Conservation (phyloP, 179 eudicot genomes). For the Spinacia oleracea region DNA sequence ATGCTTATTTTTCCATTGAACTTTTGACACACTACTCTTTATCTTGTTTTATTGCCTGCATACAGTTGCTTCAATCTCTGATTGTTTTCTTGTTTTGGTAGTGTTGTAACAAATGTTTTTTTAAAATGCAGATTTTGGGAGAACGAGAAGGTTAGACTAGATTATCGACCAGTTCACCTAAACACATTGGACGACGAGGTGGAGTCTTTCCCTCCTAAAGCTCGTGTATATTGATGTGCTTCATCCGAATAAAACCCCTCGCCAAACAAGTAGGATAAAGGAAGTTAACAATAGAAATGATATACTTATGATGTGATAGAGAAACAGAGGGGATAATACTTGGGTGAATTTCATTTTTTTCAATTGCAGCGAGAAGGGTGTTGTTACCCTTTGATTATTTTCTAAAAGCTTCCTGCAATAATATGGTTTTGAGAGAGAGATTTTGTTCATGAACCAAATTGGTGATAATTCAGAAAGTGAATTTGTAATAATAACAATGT, state of each 20-base stretch:
- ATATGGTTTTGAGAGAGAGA: slow-evolving; percentile 18
- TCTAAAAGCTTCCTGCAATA: slow-evolving; percentile 25
- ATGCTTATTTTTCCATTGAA: too few relatives aligned
- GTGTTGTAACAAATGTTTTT: too few relatives aligned
- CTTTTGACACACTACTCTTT: too few relatives aligned
- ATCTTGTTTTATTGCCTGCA: neutral
- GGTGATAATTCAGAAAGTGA: slow-evolving; percentile 7
- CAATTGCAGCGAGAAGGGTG: slow-evolving; percentile 20
- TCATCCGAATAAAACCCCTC: slow-evolving; percentile 1
- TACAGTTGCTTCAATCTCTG: neutral
- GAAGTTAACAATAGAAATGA: slow-evolving; percentile 15
- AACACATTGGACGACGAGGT: slow-evolving; percentile 86
- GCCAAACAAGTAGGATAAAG: slow-evolving; percentile 3
- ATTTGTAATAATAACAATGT: slow-evolving; percentile 26
- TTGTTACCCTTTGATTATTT: slow-evolving; percentile 22
- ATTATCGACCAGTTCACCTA: slow-evolving; percentile 92
- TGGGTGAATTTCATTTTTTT: slow-evolving; percentile 20
- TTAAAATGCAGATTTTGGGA: slow-evolving; percentile 75
- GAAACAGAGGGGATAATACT: neutral
- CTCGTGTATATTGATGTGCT: slow-evolving; percentile 72
- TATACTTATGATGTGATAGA: neutral
- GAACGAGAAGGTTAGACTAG: slow-evolving; percentile 84
- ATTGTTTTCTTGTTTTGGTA: neutral
- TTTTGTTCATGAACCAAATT: slow-evolving; percentile 9
- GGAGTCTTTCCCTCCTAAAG: slow-evolving; percentile 92